Base-by-base conservation (phyloP, 768 basidiomycete genomes). In the Trametes cubensis region DNA sequence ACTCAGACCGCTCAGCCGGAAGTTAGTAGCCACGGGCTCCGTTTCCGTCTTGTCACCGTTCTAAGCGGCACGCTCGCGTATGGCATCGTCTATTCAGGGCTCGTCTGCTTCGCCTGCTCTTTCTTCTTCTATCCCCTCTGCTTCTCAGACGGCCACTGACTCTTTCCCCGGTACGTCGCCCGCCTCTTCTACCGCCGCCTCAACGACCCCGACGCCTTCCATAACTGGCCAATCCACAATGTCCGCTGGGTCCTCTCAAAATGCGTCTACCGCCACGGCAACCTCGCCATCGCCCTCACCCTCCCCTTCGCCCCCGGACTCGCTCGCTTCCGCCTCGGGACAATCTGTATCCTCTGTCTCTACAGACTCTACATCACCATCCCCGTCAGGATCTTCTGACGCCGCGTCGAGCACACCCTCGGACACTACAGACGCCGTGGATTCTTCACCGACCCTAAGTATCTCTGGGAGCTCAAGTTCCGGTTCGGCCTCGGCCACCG, bases 91-190 rank as follows among this genome's bases (percentile, higher is more conserved):
- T 28, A 52, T 57, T 54, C 57, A 65, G 62, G 58, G 55, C 49
- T 58, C 66, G 18, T 45, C 63, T 41, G 47, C 69, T 44, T 52
- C 62, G 39, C 60, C 71, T 21, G 38, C 64, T 44, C 55, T 64
- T 55, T 58, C 69, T 58, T 50, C 55, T 46, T 34, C 34, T 34
- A 47, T 57, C 39, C 46, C 51, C 42, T 59, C 66, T 64, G 38
- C 65, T 64, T 62, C 71, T 47, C 46, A 61, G 51, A 53, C 64
- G 53, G 26, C 60, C 50, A 50, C 64, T 46, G 56, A 66, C 50
- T 55, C 68, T 54, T 54, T 65, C 57, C 46, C 67, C 50, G 55
- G 53, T 60, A 65, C 71, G 47, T 53, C 64, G 23, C 45, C 69
- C 39, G 47, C 63, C 45, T 61, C 69, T 28, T 58, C 70, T 30